phyloP scores from a whole-genome alignment of 148 eudicot species.

The Rhododendron mucronatum region DNA sequence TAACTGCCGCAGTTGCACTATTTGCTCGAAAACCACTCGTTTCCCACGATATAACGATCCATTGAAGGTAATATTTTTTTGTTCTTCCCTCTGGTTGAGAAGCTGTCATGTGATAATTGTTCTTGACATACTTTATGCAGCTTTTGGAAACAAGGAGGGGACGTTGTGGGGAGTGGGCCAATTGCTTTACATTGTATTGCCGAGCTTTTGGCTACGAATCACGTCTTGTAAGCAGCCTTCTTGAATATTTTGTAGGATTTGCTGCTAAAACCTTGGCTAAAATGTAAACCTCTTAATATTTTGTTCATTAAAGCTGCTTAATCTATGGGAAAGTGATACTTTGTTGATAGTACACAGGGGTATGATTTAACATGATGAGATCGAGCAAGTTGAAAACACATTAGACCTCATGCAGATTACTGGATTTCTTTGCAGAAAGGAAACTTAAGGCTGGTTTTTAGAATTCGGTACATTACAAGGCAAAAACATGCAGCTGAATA shows the following conservation, averaged over 20 bases:
- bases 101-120: constrained; percentile 10
- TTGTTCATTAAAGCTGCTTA: neutral
- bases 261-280: neutral
- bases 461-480: neutral
- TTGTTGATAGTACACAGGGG: neutral
- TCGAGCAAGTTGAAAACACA: neutral
- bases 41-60: constrained; percentile 97
- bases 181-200: constrained; percentile 93
- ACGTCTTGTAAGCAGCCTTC: constrained; percentile 70
- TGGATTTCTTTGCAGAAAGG: neutral
- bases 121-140: constrained; percentile 37
- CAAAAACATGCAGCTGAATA: neutral
- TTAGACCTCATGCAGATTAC: neutral
- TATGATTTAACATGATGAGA: neutral
- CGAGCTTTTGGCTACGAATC: constrained; percentile 89
- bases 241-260: neutral
- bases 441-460: neutral
- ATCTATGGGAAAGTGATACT: neutral
- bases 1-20: constrained; percentile 56
- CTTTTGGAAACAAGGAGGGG: constrained; percentile 95
- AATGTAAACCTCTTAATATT: neutral
- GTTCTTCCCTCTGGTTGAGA: constrained; percentile 1
- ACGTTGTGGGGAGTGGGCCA: constrained; percentile 99
- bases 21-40: constrained; percentile 71
- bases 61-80: constrained; percentile 44